Evolutionary conservation across 306 rosid genomes (phyloP).

Genomic region (Arachis stenosperma): DNA sequence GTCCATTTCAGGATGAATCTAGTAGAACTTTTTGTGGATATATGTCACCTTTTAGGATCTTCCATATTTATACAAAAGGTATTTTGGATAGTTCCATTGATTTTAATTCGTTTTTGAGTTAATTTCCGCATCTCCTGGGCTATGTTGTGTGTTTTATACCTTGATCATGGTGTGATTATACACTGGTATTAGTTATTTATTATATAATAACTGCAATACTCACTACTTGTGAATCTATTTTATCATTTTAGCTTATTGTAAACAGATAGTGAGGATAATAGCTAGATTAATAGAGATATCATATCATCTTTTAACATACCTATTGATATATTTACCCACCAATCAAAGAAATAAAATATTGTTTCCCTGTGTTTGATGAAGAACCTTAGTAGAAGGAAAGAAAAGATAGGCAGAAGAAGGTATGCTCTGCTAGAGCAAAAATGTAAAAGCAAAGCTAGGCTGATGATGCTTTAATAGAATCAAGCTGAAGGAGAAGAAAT

Average conservation of each 20-base stretch:
- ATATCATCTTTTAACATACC: background rate
- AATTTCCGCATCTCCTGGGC: background rate
- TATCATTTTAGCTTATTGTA: slow-evolving; percentile 26
- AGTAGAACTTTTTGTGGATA: slow-evolving; percentile 92
- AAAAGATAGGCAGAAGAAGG: too few relatives aligned
- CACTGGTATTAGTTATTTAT: background rate
- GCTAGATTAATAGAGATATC: slow-evolving; percentile 20
- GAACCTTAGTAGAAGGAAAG: too few relatives aligned
- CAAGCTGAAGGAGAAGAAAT: too few relatives aligned
- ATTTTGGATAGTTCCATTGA: slow-evolving; percentile 32
- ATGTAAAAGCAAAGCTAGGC: too few relatives aligned
- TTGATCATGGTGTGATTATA: slow-evolving; percentile 29
- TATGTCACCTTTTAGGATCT: slow-evolving; percentile 86
- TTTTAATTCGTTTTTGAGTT: slow-evolving; percentile 15
- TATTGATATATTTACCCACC: background rate
- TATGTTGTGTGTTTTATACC: slow-evolving; percentile 34
- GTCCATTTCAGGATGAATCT: slow-evolving; percentile 82
- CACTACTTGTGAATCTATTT: slow-evolving; percentile 29
- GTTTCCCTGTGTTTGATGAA: background rate
- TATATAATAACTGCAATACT: slow-evolving; percentile 7
- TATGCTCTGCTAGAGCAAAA: too few relatives aligned
- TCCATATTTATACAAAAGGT: slow-evolving; percentile 81
- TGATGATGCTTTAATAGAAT: too few relatives aligned
- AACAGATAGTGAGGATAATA: slow-evolving; percentile 16
- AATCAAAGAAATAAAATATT: background rate